Evolutionary conservation across 2,329 filamentous ascomycete genomes (phyloP).

Genomic region (Aspergillus fructus): DNA sequence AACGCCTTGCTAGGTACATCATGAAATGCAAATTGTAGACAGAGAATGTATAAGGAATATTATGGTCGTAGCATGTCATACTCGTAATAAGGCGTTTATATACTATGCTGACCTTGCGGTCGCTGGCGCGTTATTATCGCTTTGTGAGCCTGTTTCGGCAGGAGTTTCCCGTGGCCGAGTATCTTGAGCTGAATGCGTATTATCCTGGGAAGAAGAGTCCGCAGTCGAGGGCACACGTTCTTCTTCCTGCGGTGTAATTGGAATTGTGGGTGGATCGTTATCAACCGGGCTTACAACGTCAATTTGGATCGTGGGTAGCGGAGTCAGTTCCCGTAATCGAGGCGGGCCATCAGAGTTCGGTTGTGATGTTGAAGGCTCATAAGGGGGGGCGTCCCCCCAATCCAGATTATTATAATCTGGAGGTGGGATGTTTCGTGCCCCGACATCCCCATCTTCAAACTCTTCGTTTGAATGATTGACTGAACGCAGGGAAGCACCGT

Average conservation of each 20-base stretch:
- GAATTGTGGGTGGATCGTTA: constrained; percentile 26
- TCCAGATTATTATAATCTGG: constrained; percentile 44
- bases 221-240: neutral
- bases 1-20: constrained; percentile 28
- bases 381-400: constrained; percentile 46
- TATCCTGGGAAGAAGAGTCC: neutral
- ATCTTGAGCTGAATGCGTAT: neutral
- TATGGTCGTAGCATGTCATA: constrained; percentile 14
- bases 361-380: constrained; percentile 30
- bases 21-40: constrained; percentile 4
- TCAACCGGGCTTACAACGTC: constrained; percentile 29
- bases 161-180: neutral
- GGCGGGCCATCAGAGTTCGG: constrained; percentile 14
- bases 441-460: constrained; percentile 38
- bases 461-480: constrained; percentile 20
- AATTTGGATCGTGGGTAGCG: constrained; percentile 34
- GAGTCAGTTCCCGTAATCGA: constrained; percentile 20
- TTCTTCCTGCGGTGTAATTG: constrained; percentile 14
- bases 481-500: constrained; percentile 25
- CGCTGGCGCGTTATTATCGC: neutral
- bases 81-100: constrained; percentile 8
- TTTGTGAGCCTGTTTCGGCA: neutral
- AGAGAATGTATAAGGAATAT: constrained; percentile 12
- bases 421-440: constrained; percentile 37
- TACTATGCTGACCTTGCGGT: neutral